phyloP scores from a whole-genome alignment of 441 rosid species.

The Gossypium schwendimanii region DNA sequence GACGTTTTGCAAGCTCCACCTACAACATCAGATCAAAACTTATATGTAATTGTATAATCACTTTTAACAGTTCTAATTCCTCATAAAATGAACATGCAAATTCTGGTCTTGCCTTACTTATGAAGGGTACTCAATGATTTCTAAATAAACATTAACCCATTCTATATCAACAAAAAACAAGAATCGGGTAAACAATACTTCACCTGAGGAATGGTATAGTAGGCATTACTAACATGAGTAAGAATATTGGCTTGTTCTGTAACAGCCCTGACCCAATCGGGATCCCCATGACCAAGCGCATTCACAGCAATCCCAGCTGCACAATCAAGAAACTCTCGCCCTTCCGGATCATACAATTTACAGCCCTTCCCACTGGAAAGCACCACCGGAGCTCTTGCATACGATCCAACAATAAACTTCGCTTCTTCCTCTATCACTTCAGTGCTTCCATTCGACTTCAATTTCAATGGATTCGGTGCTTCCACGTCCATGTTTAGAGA shows the following conservation, averaged over 20 bases:
- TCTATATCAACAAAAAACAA: neutral
- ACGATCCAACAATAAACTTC: slow-evolving; percentile 59
- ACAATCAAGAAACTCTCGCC: slow-evolving; percentile 68
- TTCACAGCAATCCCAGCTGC: slow-evolving; percentile 76
- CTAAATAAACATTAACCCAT: too few species aligned
- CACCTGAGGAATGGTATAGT: slow-evolving; percentile 53
- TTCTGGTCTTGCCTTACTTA: too few species aligned
- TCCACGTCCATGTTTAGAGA: slow-evolving; percentile 18
- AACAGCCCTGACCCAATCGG: slow-evolving; percentile 51
- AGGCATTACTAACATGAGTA: slow-evolving; percentile 51
- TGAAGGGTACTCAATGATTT: too few species aligned
- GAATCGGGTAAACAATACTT: neutral
- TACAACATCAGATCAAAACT: slow-evolving; percentile 12
- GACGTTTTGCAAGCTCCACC: slow-evolving; percentile 77
- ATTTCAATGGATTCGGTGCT: slow-evolving; percentile 7
- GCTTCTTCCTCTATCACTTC: slow-evolving; percentile 43
- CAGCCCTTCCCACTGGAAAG: slow-evolving; percentile 64
- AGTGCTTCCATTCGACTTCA: slow-evolving; percentile 22
- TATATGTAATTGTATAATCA: too few species aligned
- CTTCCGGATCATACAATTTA: slow-evolving; percentile 64
- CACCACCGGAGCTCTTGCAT: slow-evolving; percentile 69
- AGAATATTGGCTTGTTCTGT: slow-evolving; percentile 41
- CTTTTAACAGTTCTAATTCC: too few species aligned
- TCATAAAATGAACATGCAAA: too few species aligned
- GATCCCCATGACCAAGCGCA: slow-evolving; percentile 62